These are phyloP conservation scores for Phycomyces blakesleeanus DNA, from an alignment of 192 early-diverging fungal species.

Conservation along the genomic window DNA sequence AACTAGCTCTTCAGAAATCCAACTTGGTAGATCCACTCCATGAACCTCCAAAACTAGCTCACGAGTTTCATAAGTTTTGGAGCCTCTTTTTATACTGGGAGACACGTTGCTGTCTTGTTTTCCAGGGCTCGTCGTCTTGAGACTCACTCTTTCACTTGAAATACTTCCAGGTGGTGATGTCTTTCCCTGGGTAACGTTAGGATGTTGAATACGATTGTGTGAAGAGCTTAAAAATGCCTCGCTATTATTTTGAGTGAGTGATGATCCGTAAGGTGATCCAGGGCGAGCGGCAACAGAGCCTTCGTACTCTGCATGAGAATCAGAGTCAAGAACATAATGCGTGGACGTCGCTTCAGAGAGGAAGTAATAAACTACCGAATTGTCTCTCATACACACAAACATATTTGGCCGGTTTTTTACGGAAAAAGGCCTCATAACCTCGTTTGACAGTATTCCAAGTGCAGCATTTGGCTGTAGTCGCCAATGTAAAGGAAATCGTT, in stretches of 20 bases:
- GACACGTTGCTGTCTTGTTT: slow-evolving; percentile 23
- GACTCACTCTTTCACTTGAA: slow-evolving; percentile 5
- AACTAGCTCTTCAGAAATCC: slow-evolving; percentile 60
- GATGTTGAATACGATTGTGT: slow-evolving; percentile 3
- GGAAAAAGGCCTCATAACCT: slow-evolving; percentile 52
- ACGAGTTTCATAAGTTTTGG: slow-evolving; percentile 33
- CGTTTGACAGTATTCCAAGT: slow-evolving; percentile 50
- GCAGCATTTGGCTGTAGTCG: slow-evolving; percentile 65
- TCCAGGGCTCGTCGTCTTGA: slow-evolving; percentile 2
- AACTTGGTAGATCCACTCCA: slow-evolving; percentile 59
- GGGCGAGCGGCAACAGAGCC: slow-evolving; percentile 8
- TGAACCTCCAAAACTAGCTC: slow-evolving; percentile 66
- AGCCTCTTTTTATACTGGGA: slow-evolving; percentile 29
- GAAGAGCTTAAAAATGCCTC: background rate
- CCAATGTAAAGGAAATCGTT: slow-evolving; percentile 70
- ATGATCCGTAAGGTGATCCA: slow-evolving; percentile 20
- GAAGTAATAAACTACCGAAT: slow-evolving; percentile 55
- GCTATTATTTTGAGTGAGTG: background rate
- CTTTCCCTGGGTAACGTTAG: slow-evolving; percentile 4
- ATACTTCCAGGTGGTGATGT: slow-evolving; percentile 23
- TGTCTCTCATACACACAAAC: slow-evolving; percentile 59
- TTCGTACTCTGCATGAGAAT: background rate
- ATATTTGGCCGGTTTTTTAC: slow-evolving; percentile 73
- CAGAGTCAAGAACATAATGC: slow-evolving; percentile 7
- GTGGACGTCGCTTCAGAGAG: slow-evolving; percentile 27